Evolutionary conservation across 257 asterid species (phyloP).

Genomic region (Capsicum baccatum): DNA sequence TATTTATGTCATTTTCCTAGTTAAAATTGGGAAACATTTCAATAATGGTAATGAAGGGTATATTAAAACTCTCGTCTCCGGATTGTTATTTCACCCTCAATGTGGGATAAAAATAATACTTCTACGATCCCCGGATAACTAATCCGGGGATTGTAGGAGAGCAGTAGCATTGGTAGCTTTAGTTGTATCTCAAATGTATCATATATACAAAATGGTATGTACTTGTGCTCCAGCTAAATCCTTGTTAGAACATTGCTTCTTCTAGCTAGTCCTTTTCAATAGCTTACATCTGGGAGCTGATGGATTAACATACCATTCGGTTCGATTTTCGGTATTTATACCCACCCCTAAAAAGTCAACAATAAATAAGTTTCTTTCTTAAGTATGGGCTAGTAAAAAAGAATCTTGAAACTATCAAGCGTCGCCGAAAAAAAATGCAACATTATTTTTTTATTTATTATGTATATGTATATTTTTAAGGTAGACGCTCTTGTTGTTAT

Average conservation of each 20-base stretch:
- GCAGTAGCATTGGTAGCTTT: neutral
- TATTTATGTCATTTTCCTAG: too few species aligned
- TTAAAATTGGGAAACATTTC: too few species aligned
- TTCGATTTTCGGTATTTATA: neutral
- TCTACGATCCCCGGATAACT: too few species aligned
- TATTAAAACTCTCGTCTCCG: too few species aligned
- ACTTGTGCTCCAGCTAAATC: slow-evolving; percentile 15
- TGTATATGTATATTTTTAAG: too few species aligned
- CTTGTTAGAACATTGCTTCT: neutral
- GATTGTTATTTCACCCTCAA: too few species aligned
- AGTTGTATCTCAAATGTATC: slow-evolving; percentile 18
- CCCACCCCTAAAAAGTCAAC: neutral
- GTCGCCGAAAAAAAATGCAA: neutral
- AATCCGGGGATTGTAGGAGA: neutral
- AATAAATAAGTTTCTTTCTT: neutral
- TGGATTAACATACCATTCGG: neutral
- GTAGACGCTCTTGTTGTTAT: neutral
- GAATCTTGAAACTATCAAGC: neutral
- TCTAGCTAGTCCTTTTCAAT: slow-evolving; percentile 11
- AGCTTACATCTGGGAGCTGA: slow-evolving; percentile 5
- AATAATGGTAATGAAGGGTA: too few species aligned
- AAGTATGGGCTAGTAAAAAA: neutral
- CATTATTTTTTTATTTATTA: too few species aligned
- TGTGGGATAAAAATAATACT: too few species aligned
- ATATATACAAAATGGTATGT: neutral